Base-by-base conservation (phyloP, 345 rosid species). In the Kandelia obovata region DNA sequence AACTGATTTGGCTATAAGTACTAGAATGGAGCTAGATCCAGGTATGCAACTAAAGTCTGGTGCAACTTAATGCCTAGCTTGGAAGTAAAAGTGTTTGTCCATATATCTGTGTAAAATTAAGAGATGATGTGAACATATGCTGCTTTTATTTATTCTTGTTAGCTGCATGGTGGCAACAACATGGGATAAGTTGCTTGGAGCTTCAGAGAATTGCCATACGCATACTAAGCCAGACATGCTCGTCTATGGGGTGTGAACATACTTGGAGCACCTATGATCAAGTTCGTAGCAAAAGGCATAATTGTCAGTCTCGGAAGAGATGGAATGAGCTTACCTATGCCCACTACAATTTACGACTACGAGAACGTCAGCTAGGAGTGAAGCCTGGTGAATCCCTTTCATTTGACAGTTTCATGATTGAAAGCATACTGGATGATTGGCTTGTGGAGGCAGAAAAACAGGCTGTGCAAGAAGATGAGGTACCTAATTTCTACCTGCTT, bases 101-200 rank as follows among this genome's bases (percentile, higher is more conserved):
- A 19, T 43, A 60, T 63, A 28, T 15, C 16, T 59, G 10, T 53
- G n/a, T 31, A 58, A 46, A 69, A 68, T 66, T 61, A 49, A 28
- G 62, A 52, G 25, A 28, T 64, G 53, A 55, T 61, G 55, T 63
- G 47, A 61, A 47, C 34, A 67, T 72, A 47, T 58, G 67, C 61
- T 23, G 25, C 30, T 27, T 9, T 56, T 62, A 25, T 9, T 25
- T 62, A 25, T 60, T 71, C 43, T 74, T 67, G 28, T 70, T 73
- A 89, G 89, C 96, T 6, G 84, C 88, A 30, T 92, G 98, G 98
- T 92, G 98, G 92, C 92, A 83, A 74, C 89, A 84, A 56, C 92
- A 88, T 64, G 92, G 92, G 71, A 88, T 78, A 79, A 82, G 89
- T 77, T 90, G 97, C 88, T 83, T 84, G 74, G 95, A 94, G 71